phyloP scores from a whole-genome alignment of 179 eudicot genomes.

The Beta lomatogona region DNA sequence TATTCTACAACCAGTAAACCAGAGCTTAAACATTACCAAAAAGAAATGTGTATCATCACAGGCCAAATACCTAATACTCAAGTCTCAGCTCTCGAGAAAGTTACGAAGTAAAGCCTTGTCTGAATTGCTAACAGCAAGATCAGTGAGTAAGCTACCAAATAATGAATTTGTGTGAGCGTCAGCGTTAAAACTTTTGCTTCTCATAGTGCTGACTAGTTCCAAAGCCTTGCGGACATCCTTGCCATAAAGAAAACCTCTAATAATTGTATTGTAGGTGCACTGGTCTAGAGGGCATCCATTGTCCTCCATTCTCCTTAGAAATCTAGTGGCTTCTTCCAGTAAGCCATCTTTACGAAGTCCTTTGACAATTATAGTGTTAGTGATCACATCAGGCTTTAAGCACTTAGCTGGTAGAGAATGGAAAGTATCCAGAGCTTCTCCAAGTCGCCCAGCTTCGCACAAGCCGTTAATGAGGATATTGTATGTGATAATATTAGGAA shows the following conservation, averaged over 20 bases:
- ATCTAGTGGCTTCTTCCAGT: not conserved
- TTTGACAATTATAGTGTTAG: constrained; percentile 1
- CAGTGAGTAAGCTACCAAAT: no score
- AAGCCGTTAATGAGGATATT: constrained; percentile 8
- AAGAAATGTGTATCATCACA: no score
- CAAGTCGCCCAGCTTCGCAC: constrained; percentile 3
- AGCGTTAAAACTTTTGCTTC: not conserved
- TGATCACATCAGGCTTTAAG: not conserved
- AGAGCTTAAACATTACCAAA: no score
- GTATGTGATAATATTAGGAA: constrained; percentile 10
- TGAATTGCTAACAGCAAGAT: no score
- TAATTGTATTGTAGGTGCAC: not conserved
- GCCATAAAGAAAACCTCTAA: not conserved
- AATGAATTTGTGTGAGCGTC: no score
- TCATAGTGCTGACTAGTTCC: constrained; percentile 1
- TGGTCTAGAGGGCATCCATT: not conserved
- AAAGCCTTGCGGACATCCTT: constrained; percentile 10
- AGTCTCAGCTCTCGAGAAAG: no score
- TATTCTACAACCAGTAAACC: no score
- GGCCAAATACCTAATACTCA: no score
- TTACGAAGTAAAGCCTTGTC: no score
- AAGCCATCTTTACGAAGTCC: constrained; percentile 9
- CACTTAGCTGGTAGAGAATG: not conserved
- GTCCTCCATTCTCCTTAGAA: not conserved
- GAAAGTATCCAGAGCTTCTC: not conserved